A percentile compares a stretch with the other conserved stretches of the same genome.
Conservation (phyloP, 1,139 yeast species). For the Debaryomyces sp. region DNA sequence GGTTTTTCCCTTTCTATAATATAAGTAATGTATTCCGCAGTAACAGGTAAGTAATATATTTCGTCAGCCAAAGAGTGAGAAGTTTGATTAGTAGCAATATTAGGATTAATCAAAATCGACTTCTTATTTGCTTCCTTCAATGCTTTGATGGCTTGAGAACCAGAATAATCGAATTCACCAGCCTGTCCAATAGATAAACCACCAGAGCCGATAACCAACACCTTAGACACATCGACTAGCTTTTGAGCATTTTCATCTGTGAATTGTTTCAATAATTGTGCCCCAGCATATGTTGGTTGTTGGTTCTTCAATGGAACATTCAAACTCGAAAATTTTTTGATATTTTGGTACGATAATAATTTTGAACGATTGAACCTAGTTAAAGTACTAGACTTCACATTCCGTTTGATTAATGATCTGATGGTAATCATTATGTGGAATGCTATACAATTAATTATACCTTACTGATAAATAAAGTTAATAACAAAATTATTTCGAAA, state of each 20-base stretch:
- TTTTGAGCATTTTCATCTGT: slow-evolving; percentile 37
- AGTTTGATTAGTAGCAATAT: slow-evolving; percentile 97
- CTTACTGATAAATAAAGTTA: not conserved
- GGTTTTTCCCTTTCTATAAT: slow-evolving; percentile 95
- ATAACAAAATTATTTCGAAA: not conserved
- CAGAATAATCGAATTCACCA: slow-evolving; percentile 98
- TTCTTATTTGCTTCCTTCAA: slow-evolving; percentile 84
- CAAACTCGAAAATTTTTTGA: slow-evolving; percentile 12
- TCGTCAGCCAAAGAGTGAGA: slow-evolving; percentile 95
- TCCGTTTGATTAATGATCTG: slow-evolving; percentile 7
- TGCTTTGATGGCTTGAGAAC: slow-evolving; percentile 97
- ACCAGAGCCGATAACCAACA: slow-evolving; percentile 94
- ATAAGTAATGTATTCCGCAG: slow-evolving; percentile 92
- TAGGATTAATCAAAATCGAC: slow-evolving; percentile 90
- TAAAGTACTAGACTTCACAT: slow-evolving; percentile 4
- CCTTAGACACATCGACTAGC: slow-evolving; percentile 85
- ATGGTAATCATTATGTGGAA: slow-evolving; percentile 6
- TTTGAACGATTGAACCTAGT: slow-evolving; percentile 7
- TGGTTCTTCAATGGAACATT: slow-evolving; percentile 5
- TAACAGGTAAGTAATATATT: slow-evolving; percentile 92
- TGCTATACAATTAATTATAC: not conserved
- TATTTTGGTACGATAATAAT: not conserved
- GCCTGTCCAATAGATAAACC: slow-evolving; percentile 99
- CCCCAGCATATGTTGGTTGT: slow-evolving; percentile 29
- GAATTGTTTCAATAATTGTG: slow-evolving; percentile 39